Base-by-base conservation (phyloP, 2,329 filamentous ascomycete species). In the Aspergillus sclerotialis region DNA sequence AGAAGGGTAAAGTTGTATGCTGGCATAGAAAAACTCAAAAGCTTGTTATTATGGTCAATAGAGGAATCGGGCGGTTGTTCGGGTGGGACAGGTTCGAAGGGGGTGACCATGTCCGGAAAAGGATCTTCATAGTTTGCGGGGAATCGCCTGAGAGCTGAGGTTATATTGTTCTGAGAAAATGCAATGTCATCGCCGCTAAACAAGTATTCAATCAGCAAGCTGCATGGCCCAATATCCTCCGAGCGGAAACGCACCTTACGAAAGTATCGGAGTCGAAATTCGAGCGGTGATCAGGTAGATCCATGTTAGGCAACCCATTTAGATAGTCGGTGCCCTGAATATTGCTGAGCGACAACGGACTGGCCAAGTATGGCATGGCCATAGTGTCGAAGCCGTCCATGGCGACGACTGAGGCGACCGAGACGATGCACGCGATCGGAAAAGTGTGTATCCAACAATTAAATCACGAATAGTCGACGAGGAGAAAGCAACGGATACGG, bases 1-100 rank as follows among this genome's bases (percentile, higher is more conserved):
- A 80, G 68, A 6, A 81, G 59, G 2, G 68, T 69, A 45, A 76
- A 80, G 35, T 74, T 78, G 49, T 78, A 68, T 19, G 73, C 66
- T 1, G 80, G 75, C 8, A 76, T 67, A 1, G 79, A 81, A 61
- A 89, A 88, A 49, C 81, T 76, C n/a, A 89, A 72, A 15, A 88
- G 71, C 58, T 88, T 76, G 57, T 80, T 75, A 55, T 80, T 77
- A 48, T 75, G 74, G 39, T 80, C 76, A 52, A 80, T 76, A 24
- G 72, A 76, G 17, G 75, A 68, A 42, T 71, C 70, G 40, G 74
- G 69, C 26, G 67, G 61, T 43, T 67, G 65, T 32, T 75, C 69
- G 33, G 61, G 60, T 10, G 60, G 56, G 13, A 50, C 44, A 24
- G 57, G 53, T 28, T 69, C 65, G 37, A 67, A 68, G 7, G 61